These are phyloP conservation scores for Wakefieldia striispora DNA, from an alignment of 768 basidiomycete genomes.

Conservation along the genomic window DNA sequence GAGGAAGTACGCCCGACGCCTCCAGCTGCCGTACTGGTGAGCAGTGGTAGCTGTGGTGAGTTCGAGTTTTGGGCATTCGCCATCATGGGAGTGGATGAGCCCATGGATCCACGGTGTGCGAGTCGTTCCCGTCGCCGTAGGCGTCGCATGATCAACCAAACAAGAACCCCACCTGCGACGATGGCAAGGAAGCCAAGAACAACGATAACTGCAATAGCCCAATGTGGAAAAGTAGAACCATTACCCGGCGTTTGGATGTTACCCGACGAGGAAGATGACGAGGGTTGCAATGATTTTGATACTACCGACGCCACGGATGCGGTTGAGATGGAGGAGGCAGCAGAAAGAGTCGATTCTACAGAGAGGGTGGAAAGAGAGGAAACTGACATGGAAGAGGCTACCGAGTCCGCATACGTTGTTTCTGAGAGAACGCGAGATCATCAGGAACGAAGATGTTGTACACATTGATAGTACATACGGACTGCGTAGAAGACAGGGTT, in stretches of 20 bases:
- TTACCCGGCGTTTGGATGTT: slow-evolving; percentile 44
- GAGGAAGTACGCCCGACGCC: slow-evolving; percentile 33
- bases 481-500: slow-evolving; percentile 78
- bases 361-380: slow-evolving; percentile 34
- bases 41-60: slow-evolving; percentile 47
- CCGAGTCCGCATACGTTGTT: slow-evolving; percentile 72
- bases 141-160: slow-evolving; percentile 72
- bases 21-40: slow-evolving; percentile 35
- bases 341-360: slow-evolving; percentile 25
- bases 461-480: slow-evolving; percentile 54
- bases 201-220: slow-evolving; percentile 91
- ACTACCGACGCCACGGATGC: slow-evolving; percentile 40
- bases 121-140: slow-evolving; percentile 51
- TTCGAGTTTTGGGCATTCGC: slow-evolving; percentile 46
- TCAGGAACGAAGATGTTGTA: slow-evolving; percentile 7
- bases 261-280: slow-evolving; percentile 25
- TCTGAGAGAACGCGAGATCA: slow-evolving; percentile 39
- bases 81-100: slow-evolving; percentile 83
- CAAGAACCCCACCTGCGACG: slow-evolving; percentile 60
- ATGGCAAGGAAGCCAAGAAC: slow-evolving; percentile 85
- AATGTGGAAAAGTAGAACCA: slow-evolving; percentile 64
- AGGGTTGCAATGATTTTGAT: slow-evolving; percentile 37
- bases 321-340: slow-evolving; percentile 33
- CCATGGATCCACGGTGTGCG: slow-evolving; percentile 71
- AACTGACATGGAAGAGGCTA: slow-evolving; percentile 54